Evolutionary conservation across 139 green algal species (phyloP).

Genomic region (Tetradesmus lagerheimii): DNA sequence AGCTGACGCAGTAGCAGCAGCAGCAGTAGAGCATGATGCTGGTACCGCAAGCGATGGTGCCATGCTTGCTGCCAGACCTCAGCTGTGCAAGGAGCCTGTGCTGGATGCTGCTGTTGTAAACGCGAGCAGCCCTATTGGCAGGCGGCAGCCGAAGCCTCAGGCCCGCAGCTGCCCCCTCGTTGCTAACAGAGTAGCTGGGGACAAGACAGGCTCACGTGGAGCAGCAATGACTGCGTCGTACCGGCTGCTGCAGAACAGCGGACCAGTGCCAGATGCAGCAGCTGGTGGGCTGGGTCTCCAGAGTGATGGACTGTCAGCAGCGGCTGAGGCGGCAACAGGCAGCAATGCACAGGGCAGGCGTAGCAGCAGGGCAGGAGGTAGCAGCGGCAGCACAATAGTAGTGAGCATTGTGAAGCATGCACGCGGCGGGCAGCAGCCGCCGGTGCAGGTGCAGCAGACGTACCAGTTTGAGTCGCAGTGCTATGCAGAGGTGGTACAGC

Average conservation of each 20-base stretch:
- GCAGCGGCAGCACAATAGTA: neutral
- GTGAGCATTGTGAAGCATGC: slow-evolving; percentile 37
- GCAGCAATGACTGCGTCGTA: slow-evolving; percentile 5
- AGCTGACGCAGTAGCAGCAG: neutral
- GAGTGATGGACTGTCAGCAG: neutral
- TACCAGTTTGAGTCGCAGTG: slow-evolving; percentile 32
- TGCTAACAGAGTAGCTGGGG: neutral
- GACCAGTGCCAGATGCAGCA: neutral
- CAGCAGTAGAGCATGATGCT: neutral
- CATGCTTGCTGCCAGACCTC: neutral
- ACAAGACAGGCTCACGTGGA: neutral
- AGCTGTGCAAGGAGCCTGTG: neutral
- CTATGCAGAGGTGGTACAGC: slow-evolving; percentile 15
- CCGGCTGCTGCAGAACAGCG: slow-evolving; percentile 12
- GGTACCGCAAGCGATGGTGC: neutral
- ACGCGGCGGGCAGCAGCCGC: neutral
- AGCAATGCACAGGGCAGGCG: neutral
- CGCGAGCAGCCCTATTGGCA: neutral
- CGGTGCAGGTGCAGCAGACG: slow-evolving; percentile 9
- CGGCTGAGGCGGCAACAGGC: neutral
- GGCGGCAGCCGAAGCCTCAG: neutral
- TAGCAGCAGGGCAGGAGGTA: neutral
- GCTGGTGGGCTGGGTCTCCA: neutral
- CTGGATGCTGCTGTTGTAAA: neutral
- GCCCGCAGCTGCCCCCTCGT: slow-evolving; percentile 8